A percentile compares a stretch with the other conserved stretches of the same genome.
phyloP scores from a whole-genome alignment of 2,329 filamentous ascomycete genomes.

The Meredithiella fracta region DNA sequence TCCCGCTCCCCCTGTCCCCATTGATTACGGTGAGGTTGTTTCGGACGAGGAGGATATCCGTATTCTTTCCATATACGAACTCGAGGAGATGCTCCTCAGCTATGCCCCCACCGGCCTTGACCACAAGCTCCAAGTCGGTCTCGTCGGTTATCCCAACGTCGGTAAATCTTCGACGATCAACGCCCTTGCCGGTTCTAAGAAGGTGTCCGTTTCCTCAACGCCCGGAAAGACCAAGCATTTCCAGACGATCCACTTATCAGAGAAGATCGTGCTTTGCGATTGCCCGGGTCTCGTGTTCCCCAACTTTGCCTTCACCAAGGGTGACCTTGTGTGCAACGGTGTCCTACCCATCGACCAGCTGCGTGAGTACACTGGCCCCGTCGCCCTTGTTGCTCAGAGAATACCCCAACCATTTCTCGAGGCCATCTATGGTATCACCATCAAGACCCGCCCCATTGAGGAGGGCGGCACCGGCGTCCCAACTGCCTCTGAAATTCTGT shows the following conservation, averaged over 20 bases:
- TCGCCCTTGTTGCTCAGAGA: slow-evolving; percentile 63
- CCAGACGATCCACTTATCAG: slow-evolving; percentile 88
- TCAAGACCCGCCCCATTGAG: slow-evolving; percentile 61
- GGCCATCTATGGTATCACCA: slow-evolving; percentile 84
- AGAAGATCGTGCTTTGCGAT: slow-evolving; percentile 83
- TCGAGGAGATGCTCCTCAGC: slow-evolving; percentile 73
- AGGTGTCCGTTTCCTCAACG: slow-evolving; percentile 92
- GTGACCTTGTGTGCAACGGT: slow-evolving; percentile 87
- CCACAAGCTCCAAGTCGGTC: slow-evolving; percentile 68
- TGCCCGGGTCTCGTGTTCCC: slow-evolving; percentile 97
- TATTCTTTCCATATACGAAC: slow-evolving; percentile 82
- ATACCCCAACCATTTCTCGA: slow-evolving; percentile 83
- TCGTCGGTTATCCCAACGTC: slow-evolving; percentile 96
- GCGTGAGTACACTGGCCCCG: slow-evolving; percentile 78
- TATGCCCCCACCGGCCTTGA: slow-evolving; percentile 42
- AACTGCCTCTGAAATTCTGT: slow-evolving; percentile 69
- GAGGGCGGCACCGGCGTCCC: slow-evolving; percentile 84
- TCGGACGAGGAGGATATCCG: slow-evolving; percentile 43
- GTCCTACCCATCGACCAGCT: slow-evolving; percentile 93
- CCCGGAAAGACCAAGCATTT: slow-evolving; percentile 99
- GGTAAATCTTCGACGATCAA: slow-evolving; percentile 99
- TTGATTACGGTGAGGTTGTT: slow-evolving; percentile 23
- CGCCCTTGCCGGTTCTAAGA: slow-evolving; percentile 93
- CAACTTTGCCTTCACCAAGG: slow-evolving; percentile 93
- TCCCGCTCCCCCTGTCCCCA: slow-evolving; percentile 16